phyloP scores from a whole-genome alignment of 495 filamentous ascomycete genomes.

The Halenospora varia region DNA sequence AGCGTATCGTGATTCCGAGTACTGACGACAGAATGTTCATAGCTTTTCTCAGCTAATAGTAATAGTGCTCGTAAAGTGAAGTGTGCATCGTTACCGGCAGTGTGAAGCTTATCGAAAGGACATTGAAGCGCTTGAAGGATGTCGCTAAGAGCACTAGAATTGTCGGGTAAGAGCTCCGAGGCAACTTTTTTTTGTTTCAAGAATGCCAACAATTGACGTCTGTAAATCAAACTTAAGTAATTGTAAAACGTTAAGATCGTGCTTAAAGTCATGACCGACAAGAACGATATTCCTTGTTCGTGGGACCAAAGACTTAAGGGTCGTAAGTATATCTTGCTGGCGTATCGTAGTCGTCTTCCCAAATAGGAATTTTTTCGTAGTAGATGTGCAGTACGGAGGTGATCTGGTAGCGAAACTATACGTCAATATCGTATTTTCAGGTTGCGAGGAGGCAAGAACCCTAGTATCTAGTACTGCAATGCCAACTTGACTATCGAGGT shows the following conservation, averaged over 20 bases:
- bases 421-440: background rate
- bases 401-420: background rate
- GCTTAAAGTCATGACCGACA: background rate
- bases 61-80: no score
- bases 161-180: background rate
- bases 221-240: background rate
- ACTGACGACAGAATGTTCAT: background rate
- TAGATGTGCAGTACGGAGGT: background rate
- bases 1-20: slow-evolving; percentile 4
- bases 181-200: background rate
- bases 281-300: background rate
- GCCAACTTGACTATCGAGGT: background rate
- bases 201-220: background rate
- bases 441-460: background rate
- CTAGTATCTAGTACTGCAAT: background rate
- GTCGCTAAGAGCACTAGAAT: background rate
- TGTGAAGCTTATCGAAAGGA: no score
- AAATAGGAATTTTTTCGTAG: background rate
- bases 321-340: background rate
- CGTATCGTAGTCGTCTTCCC: background rate
- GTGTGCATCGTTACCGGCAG: no score
- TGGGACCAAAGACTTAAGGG: background rate
- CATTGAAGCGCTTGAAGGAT: background rate
- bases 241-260: background rate
- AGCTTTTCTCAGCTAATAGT: no score